phyloP scores from a whole-genome alignment of 768 basidiomycete genomes.

The Neoboletus subvelutipes region DNA sequence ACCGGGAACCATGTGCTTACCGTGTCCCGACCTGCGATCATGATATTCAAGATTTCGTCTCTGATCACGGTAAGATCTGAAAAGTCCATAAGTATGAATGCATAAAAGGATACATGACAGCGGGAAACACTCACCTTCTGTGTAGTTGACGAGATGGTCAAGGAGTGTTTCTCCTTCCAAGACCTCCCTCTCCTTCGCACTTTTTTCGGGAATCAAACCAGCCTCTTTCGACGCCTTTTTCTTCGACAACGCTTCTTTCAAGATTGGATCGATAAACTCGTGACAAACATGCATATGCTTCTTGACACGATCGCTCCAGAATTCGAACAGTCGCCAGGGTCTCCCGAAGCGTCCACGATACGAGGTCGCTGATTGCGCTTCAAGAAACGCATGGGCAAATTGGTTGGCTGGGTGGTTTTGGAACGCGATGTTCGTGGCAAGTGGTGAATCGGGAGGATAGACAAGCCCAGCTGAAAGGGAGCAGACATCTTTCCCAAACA shows the following conservation, averaged over 20 bases:
- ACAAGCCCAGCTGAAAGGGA: slow-evolving; percentile 49
- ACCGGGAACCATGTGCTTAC: slow-evolving; percentile 10
- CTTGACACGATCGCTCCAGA: slow-evolving; percentile 48
- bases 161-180: slow-evolving; percentile 30
- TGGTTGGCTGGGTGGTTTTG: slow-evolving; percentile 35
- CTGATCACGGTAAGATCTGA: slow-evolving; percentile 33
- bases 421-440: slow-evolving; percentile 7
- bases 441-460: slow-evolving; percentile 38
- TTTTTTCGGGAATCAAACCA: slow-evolving; percentile 17
- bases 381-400: slow-evolving; percentile 51
- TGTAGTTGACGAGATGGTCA: slow-evolving; percentile 31
- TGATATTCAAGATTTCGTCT: slow-evolving; percentile 39
- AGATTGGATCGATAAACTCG: slow-evolving; percentile 52
- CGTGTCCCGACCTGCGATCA: slow-evolving; percentile 38
- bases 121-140: slow-evolving; percentile 21
- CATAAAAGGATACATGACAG: background rate
- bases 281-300: slow-evolving; percentile 48
- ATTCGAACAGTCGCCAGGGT: slow-evolving; percentile 54
- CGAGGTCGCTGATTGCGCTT: slow-evolving; percentile 44
- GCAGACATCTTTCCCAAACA: slow-evolving; percentile 49
- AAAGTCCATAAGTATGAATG: background rate
- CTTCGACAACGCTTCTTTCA: slow-evolving; percentile 46
- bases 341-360: slow-evolving; percentile 41
- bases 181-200: slow-evolving; percentile 7
- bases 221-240: slow-evolving; percentile 29